Base-by-base conservation (phyloP, 225 moss, liverwort and hornwort genomes). In the Takakia lepidozioides region DNA sequence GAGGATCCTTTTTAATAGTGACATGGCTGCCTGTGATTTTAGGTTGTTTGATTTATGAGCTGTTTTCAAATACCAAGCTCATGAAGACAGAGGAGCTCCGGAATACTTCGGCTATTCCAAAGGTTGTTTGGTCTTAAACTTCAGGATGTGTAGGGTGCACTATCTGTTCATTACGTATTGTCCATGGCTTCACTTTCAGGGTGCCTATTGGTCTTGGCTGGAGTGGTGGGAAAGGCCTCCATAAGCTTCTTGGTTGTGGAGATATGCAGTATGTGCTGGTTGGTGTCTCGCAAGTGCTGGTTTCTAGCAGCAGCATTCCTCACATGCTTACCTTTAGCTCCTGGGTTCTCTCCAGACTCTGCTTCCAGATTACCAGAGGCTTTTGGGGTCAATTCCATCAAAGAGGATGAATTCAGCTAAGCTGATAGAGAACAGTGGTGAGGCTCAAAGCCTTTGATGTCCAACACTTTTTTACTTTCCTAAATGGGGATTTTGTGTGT, bases 21-120 rank as follows among this genome's bases (percentile, higher is more conserved):
- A n/a, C n/a, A n/a, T n/a, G n/a, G n/a, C n/a, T n/a, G n/a, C n/a
- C n/a, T n/a, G n/a, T n/a, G n/a, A n/a, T n/a, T n/a, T n/a, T 68
- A 93, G 92, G 92, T 38, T 93, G 93, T 52, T 81, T 93, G 44
- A 89, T 93, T 29, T 78, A 82, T 49, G 93, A 93, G 58, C 65
- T 93, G 10, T 93, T 86, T 49, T 70, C 83, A 29, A 69, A 61
- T 37, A 52, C 68, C 55, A 93, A 89, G 78, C 69, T 93, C 57
- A 46, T 55, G 4, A 93, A 76, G 74, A 89, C 93, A 25, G 89
- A 93, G 70, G 86, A 93, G 28, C 61, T 93, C 27, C 93, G 93
- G 56, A 88, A 89, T 34, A 93, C 83, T 37, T 69, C 73, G 61
- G 71, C 83, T 43, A 88, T 93, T 47, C 93, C 93, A 34, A 93